Evolutionary conservation across 257 asterid genomes (phyloP), one percentile per base, ranked within the genome.

Genomic region (Coffea canephora): DNA sequence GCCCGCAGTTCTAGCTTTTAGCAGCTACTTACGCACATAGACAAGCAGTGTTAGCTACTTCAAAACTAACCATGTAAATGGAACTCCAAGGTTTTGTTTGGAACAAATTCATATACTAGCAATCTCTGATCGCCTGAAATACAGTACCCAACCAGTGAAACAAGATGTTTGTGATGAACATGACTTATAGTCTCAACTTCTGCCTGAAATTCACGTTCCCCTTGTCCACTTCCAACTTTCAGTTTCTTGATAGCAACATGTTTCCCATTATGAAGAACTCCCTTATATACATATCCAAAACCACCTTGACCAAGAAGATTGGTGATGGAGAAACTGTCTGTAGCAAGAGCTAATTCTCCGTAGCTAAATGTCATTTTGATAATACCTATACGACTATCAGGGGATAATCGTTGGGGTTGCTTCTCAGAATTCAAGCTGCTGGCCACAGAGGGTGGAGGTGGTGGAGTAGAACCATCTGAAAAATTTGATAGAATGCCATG

Each of bases 281-380:
- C 98, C 88, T 90, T 92, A 75, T 92, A 92, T 68, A 92, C 98
- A 86, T 90, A 92, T 76, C 97, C 97, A 84, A 94, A 92, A 77
- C 98, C 97, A 85, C 98, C 97, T 82, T 91, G 90, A 76, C 97
- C 97, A 52, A 92, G 92, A 76, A 94, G 96, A 87, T 92, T 92
- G 78, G 77, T 9, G 36, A 80, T 78, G 36, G 91, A 87, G 82
- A 94, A 94, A 81, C 86, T 73, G 45, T 89, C 88, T 3, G 97
- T 88, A 52, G 95, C 98, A 76, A 77, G 79, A 57, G 92, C 94
- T 80, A 94, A 94, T 81, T 94, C 97, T 84, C 82, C 91, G 77
- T 90, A 92, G 27, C 92, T 85, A 87, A 92, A 92, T n/a, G 91
- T 86, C 41, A 85, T 89, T 83, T 87, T 83, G 66, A 88, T 77